Percentiles rank a stretch among this genome's conserved stretches.
phyloP scores from a whole-genome alignment of 345 rosid species.

The Ailanthus altissimus region DNA sequence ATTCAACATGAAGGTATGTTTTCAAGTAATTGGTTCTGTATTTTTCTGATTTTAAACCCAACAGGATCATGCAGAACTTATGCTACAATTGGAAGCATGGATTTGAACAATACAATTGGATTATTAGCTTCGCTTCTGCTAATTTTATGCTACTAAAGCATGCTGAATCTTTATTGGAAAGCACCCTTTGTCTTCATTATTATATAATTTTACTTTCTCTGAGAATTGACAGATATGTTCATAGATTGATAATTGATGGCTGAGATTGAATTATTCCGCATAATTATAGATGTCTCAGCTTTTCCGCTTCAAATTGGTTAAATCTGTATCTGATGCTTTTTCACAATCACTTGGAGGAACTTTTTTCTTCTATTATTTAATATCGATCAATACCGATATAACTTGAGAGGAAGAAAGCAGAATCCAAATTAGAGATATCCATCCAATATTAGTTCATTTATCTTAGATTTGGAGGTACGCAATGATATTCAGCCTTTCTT shows the following conservation, averaged over 20 bases:
- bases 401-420: background rate
- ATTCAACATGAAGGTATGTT: background rate
- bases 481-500: background rate
- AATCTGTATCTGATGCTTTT: background rate
- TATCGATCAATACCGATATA: no score
- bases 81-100: background rate
- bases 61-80: background rate
- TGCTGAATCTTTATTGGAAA: background rate
- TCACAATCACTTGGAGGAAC: background rate
- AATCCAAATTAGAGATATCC: background rate
- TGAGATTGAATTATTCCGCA: background rate
- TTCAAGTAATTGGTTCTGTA: background rate
- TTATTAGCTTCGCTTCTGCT: background rate
- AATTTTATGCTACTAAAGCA: background rate
- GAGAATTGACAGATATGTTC: background rate
- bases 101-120: background rate
- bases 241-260: background rate
- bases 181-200: background rate
- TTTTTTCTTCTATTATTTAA: background rate
- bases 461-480: background rate
- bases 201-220: background rate
- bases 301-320: background rate
- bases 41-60: background rate
- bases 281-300: background rate
- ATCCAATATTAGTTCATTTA: background rate